These are phyloP conservation scores for Boletus rubescentipes DNA, from an alignment of 768 basidiomycete genomes.

Conservation along the genomic window DNA sequence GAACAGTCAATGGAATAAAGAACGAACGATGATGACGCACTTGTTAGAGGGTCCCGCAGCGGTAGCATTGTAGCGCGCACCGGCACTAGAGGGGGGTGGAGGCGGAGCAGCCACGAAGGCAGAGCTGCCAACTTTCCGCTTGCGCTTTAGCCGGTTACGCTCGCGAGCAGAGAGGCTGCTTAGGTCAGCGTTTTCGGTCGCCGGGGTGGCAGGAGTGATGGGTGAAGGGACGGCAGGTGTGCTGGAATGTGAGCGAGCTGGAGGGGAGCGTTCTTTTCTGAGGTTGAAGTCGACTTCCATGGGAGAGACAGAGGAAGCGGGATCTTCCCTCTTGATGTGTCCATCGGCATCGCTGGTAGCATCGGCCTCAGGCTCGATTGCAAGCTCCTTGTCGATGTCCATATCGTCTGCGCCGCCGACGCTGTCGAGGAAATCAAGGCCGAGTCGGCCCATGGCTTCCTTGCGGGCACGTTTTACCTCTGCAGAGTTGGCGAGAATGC, in stretches of 20 bases:
- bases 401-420: conserved; percentile 74
- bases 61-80: conserved; percentile 61
- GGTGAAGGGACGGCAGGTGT: conserved; percentile 52
- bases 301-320: conserved; percentile 35
- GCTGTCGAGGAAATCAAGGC: conserved; percentile 80
- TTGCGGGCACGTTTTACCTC: conserved; percentile 87
- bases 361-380: conserved; percentile 53
- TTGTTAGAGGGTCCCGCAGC: conserved; percentile 60
- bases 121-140: conserved; percentile 83
- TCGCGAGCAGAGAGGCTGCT: conserved; percentile 83
- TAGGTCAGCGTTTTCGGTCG: conserved; percentile 42
- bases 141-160: conserved; percentile 90
- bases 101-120: conserved; percentile 76
- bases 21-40: conserved; percentile 33
- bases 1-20: conserved; percentile 1
- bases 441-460: conserved; percentile 85
- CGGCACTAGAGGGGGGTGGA: conserved; percentile 54
- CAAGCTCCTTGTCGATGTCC: conserved; percentile 83
- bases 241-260: conserved; percentile 44
- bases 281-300: conserved; percentile 45
- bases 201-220: conserved; percentile 38
- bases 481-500: conserved; percentile 67
- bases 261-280: conserved; percentile 40
- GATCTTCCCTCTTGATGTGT: conserved; percentile 41
- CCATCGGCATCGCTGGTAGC: conserved; percentile 42